Evolutionary conservation across 208 protist genomes (phyloP).

Genomic region (Trypanosoma boissoni): DNA sequence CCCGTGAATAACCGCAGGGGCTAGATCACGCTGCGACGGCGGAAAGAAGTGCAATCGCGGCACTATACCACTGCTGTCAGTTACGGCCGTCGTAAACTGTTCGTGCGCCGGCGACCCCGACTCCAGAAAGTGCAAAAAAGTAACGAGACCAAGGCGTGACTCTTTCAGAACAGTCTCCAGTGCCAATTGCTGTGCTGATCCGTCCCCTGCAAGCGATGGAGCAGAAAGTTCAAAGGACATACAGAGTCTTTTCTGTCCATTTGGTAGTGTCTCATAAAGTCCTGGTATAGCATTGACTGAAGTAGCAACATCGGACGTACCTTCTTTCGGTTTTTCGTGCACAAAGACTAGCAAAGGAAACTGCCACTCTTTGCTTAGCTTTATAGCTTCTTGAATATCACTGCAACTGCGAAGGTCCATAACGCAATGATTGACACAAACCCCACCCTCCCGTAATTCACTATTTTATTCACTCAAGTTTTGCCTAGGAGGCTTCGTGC

Average conservation of each 20-base stretch:
- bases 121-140: slow-evolving; percentile 51
- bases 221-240: background rate
- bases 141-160: slow-evolving; percentile 29
- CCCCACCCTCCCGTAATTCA: background rate
- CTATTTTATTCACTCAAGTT: no score
- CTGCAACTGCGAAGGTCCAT: slow-evolving; percentile 33
- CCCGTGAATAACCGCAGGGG: slow-evolving; percentile 33
- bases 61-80: slow-evolving; percentile 19
- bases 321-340: slow-evolving; percentile 19
- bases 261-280: background rate
- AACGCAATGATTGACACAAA: background rate
- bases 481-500: no score
- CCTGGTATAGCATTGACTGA: background rate
- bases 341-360: slow-evolving; percentile 37
- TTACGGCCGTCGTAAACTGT: slow-evolving; percentile 39
- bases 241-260: background rate
- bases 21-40: slow-evolving; percentile 8
- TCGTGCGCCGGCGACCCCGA: slow-evolving; percentile 38
- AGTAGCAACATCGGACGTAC: slow-evolving; percentile 21
- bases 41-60: slow-evolving; percentile 59
- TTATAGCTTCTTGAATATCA: slow-evolving; percentile 51
- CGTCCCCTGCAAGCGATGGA: slow-evolving; percentile 17
- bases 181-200: slow-evolving; percentile 41
- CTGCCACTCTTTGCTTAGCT: slow-evolving; percentile 21
- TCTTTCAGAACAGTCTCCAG: slow-evolving; percentile 36